Base-by-base conservation (phyloP, 2,329 filamentous ascomycete genomes). In the Penicillium sp. region DNA sequence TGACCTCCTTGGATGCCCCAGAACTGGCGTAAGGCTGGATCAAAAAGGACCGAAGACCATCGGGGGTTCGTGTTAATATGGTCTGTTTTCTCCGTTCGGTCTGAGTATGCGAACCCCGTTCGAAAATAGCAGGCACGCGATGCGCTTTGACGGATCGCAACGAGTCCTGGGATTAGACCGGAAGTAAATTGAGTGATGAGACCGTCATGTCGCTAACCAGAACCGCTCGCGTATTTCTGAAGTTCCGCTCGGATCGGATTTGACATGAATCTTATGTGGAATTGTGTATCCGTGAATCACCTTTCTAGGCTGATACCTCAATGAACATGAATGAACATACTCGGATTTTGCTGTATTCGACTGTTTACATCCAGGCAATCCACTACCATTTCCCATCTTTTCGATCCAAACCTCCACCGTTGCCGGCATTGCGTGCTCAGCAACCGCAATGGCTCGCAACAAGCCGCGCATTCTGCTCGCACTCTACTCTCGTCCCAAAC, bases 401-500 rank as follows among this genome's bases (percentile, higher is more conserved):
- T 11, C 10, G 4, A 20, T 20, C 20, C 2, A 2, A 20, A 16
- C 25, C 16, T 13, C 33, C 10, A 6, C 9, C 35, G 5, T 11
- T 13, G 4, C 35, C 35, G 18, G 10, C 9, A 7, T 18, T 38
- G 18, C 35, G 13, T n/a, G 13, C 18, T 9, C 5, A 20, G 16
- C 11, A 27, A 9, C 18, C 20, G 18, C 25, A 8, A 50, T 20
- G 33, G 14, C 30, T 42, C 48, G 39, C 13, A 53, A 56, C 44
- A 56, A 56, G 42, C 50, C 44, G 10, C 54, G 54, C 6, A 24
- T 56, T 3, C 28, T 49, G 2, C 50, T 56, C n/a, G 50, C 38
- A 1, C 33, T 50, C n/a, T 53, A 53, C 30, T 27, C 33, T 3
- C 18, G 31, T n/a, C 46, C 54, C 31, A 44, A 51, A 27, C 25